Evolutionary conservation across 208 protist species (phyloP).

Genomic region (Leishmania lainsoni): DNA sequence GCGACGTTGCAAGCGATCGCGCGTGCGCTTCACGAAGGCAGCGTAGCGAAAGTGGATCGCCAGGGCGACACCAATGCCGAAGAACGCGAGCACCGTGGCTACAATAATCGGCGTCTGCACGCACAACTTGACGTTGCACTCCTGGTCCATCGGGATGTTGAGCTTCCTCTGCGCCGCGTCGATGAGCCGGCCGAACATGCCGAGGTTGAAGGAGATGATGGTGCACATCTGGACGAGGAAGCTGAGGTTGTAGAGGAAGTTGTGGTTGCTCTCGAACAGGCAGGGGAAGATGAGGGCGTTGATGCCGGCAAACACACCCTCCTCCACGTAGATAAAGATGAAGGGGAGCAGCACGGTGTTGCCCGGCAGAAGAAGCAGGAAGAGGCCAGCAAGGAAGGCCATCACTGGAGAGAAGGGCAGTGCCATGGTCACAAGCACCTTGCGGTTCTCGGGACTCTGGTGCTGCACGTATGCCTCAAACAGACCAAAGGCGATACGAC

Average conservation of each 20-base stretch:
- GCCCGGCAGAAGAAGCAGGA: constrained; percentile 57
- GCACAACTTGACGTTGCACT: constrained; percentile 52
- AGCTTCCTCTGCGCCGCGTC: constrained; percentile 39
- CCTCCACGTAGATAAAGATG: constrained; percentile 69
- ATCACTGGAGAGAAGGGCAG: constrained; percentile 56
- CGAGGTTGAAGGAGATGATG: constrained; percentile 67
- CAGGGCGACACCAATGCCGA: constrained; percentile 36
- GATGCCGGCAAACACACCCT: constrained; percentile 57
- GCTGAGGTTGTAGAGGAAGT: constrained; percentile 65
- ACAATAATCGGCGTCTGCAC: constrained; percentile 55
- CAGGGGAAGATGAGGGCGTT: constrained; percentile 65
- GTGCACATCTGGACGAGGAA: constrained; percentile 50
- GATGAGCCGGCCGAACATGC: constrained; percentile 57
- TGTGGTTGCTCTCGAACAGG: constrained; percentile 54
- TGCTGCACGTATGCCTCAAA: constrained; percentile 74
- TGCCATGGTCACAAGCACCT: constrained; percentile 54
- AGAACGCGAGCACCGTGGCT: constrained; percentile 40
- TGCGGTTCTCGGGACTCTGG: constrained; percentile 42
- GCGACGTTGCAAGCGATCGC: not conserved
- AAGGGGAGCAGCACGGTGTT: constrained; percentile 55
- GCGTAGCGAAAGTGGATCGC: constrained; percentile 58
- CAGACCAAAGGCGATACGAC: constrained; percentile 59
- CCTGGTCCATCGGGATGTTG: constrained; percentile 25
- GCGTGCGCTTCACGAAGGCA: constrained; percentile 45
- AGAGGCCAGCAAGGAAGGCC: constrained; percentile 41